These are phyloP conservation scores for Pseudozyma hubeiensis DNA, from an alignment of 1,284 basidiomycete genomes.

Conservation along the genomic window DNA sequence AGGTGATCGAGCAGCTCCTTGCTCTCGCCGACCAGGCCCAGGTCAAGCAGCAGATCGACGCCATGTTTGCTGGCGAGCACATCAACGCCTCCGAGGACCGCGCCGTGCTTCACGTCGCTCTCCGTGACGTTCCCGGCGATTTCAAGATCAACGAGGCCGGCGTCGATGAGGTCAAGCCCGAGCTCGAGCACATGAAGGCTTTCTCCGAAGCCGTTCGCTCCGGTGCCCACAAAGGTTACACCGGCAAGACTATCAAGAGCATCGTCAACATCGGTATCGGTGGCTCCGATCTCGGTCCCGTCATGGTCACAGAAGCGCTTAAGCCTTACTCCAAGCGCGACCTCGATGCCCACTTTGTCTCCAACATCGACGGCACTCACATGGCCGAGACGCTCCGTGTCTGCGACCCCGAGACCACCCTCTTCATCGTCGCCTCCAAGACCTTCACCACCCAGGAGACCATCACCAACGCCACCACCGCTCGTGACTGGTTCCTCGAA, in stretches of 20 bases:
- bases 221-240: slow-evolving; percentile 95
- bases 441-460: slow-evolving; percentile 99
- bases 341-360: slow-evolving; percentile 88
- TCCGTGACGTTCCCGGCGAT: slow-evolving; percentile 81
- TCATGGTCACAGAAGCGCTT: slow-evolving; percentile 98
- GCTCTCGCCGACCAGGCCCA: slow-evolving; percentile 85
- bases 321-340: slow-evolving; percentile 92
- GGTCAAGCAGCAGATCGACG: slow-evolving; percentile 86
- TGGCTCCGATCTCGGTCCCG: slow-evolving; percentile 95
- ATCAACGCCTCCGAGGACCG: slow-evolving; percentile 99
- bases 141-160: slow-evolving; percentile 81
- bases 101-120: slow-evolving; percentile 92
- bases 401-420: slow-evolving; percentile 90
- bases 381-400: slow-evolving; percentile 85
- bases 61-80: slow-evolving; percentile 94
- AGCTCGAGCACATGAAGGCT: slow-evolving; percentile 89
- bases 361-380: slow-evolving; percentile 98
- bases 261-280: slow-evolving; percentile 99
- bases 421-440: slow-evolving; percentile 98
- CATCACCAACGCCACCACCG: slow-evolving; percentile 95
- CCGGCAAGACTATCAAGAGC: slow-evolving; percentile 90
- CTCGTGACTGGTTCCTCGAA: slow-evolving; percentile 92
- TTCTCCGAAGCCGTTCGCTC: slow-evolving; percentile 87
- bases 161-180: slow-evolving; percentile 82
- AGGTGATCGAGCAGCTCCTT: slow-evolving; percentile 79